phyloP scores from a whole-genome alignment of 257 asterid genomes.

The Capsicum chinense region DNA sequence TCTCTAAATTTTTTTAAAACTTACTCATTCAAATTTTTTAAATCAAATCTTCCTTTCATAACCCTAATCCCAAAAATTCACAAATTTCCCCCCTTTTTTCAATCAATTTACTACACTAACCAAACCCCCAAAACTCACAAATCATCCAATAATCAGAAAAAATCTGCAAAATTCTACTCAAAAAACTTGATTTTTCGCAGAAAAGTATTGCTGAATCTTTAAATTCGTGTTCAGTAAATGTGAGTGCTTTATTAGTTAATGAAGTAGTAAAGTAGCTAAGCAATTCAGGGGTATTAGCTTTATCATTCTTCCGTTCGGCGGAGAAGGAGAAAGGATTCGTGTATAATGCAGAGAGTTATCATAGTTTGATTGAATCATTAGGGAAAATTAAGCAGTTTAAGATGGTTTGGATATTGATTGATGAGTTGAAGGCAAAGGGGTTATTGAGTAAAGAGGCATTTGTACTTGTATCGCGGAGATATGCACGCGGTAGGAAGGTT shows the following conservation, averaged over 20 bases:
- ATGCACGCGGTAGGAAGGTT: constrained; percentile 76
- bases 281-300: constrained; percentile 67
- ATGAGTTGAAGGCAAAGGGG: constrained; percentile 63
- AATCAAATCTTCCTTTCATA: not conserved
- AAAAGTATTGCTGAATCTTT: constrained; percentile 48
- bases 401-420: constrained; percentile 72
- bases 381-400: constrained; percentile 85
- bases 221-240: constrained; percentile 37
- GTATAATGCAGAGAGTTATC: constrained; percentile 58
- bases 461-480: constrained; percentile 70
- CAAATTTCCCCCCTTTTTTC: not conserved
- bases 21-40: no score
- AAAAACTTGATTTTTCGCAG: constrained; percentile 33
- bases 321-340: constrained; percentile 51
- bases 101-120: constrained; percentile 4
- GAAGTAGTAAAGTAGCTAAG: constrained; percentile 70
- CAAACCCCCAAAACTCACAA: constrained; percentile 33
- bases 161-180: constrained; percentile 52
- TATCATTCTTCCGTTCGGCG: constrained; percentile 83
- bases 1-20: no score
- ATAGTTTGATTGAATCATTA: constrained; percentile 70
- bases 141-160: constrained; percentile 49
- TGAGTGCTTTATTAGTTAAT: constrained; percentile 56
- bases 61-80: constrained; percentile 17
- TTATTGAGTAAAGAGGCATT: constrained; percentile 59